Base-by-base conservation (phyloP, 495 filamentous ascomycete species). In the Astrocystis sublimbata region DNA sequence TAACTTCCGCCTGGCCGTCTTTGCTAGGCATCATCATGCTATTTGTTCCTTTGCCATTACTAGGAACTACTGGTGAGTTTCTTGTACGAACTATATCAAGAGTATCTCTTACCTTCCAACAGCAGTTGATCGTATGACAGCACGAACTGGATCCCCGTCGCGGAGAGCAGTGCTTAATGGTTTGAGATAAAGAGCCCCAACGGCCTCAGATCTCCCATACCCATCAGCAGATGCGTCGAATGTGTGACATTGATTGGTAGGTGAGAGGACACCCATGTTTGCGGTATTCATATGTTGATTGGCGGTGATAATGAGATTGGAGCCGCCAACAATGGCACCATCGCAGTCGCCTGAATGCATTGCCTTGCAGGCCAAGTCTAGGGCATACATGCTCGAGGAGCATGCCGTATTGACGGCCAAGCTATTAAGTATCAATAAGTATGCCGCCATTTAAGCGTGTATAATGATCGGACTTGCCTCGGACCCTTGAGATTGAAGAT, bases 171-270 rank as follows among this genome's bases (percentile, higher is more conserved):
- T 75, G 1, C 56, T 35, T 0, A 88, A 68, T 6, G 54, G 64
- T 68, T 89, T 90, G 2, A 90, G 24, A 4, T 79, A 71, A 0
- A 88, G 15, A 1, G 75, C 74, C 15, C 69, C 78, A 17, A 86
- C 57, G 0, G 77, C 86, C 51, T 91, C 88, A 2, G 75, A 87
- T 5, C 86, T 72, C 0, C 68, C 82, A 70, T 86, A 90, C 0
- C 87, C 88, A 67, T 86, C 73, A 0, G 86, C 87, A 0, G 58
- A 42, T 0, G 74, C 71, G 62, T 86, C 82, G 62, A 85, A 90
- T 3, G 79, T 81, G 38, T 80, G 71, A 45, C 79, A 88, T 0
- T 52, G 67, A 3, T 73, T 71, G 5, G 65, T 68, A 1, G 74
- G 69, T 13, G 68, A 71, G 4, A 79, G 55, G 36, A 74, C 71